These are phyloP conservation scores for Tirmania nivea DNA, from an alignment of 495 filamentous ascomycete species.

Conservation along the genomic window DNA sequence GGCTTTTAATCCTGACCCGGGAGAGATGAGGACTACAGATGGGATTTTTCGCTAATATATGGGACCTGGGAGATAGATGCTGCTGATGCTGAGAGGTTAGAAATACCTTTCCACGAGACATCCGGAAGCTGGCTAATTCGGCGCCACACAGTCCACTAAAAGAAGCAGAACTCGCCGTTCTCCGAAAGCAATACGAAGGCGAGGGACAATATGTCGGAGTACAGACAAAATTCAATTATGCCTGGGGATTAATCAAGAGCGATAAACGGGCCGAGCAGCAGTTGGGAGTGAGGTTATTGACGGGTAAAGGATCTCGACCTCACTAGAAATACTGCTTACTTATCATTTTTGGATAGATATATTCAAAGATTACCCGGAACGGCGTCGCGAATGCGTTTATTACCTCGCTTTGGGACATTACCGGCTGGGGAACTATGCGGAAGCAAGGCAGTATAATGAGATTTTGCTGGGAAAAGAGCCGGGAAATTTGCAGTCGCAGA, in stretches of 20 bases:
- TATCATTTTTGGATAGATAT: slow-evolving; percentile 36
- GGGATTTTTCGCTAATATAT: too few relatives aligned
- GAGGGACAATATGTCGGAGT: slow-evolving; percentile 90
- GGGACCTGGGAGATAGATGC: slow-evolving; percentile 39
- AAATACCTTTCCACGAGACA: not conserved
- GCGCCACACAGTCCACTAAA: slow-evolving; percentile 46
- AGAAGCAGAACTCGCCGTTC: slow-evolving; percentile 68
- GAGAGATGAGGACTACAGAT: too few relatives aligned
- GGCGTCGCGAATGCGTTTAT: slow-evolving; percentile 90
- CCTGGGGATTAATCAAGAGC: slow-evolving; percentile 96
- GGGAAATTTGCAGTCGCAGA: slow-evolving; percentile 66
- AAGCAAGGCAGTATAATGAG: slow-evolving; percentile 87
- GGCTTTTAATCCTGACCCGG: too few relatives aligned
- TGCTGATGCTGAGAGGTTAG: slow-evolving; percentile 83
- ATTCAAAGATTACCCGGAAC: slow-evolving; percentile 75
- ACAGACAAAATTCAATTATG: slow-evolving; percentile 98
- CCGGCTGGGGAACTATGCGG: slow-evolving; percentile 91
- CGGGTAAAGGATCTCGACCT: slow-evolving; percentile 18
- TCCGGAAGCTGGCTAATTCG: slow-evolving; percentile 3
- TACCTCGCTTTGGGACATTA: slow-evolving; percentile 93
- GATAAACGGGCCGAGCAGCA: slow-evolving; percentile 65
- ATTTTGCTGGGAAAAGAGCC: slow-evolving; percentile 73
- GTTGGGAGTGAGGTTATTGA: slow-evolving; percentile 78
- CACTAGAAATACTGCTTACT: not conserved
- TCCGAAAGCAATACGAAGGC: slow-evolving; percentile 83